A percentile compares a stretch with the other conserved stretches of the same genome.
Evolutionary conservation across 306 rosid species (phyloP).

Genomic region (Cucurbita argyrosperma): DNA sequence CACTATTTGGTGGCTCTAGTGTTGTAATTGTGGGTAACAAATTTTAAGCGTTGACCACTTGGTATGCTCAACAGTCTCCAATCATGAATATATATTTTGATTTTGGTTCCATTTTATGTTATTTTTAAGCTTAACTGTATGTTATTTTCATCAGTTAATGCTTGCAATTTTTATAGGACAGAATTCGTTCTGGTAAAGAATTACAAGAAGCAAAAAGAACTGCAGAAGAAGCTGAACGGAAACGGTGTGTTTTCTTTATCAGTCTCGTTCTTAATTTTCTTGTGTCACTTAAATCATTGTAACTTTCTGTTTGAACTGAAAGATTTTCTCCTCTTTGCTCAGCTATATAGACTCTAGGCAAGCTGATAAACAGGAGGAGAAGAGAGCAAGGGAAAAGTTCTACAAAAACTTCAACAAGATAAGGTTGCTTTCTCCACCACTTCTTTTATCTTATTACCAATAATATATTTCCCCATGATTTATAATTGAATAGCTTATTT

Average conservation of each 20-base stretch:
- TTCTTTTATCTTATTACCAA: not conserved
- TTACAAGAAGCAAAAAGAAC: constrained; percentile 38
- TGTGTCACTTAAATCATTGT: not conserved
- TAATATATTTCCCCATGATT: not conserved
- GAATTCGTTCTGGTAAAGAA: constrained; percentile 50
- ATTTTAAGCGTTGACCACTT: not conserved
- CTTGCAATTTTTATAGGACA: constrained; percentile 33
- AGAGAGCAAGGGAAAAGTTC: constrained; percentile 46
- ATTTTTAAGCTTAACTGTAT: not conserved
- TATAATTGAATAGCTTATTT: not conserved
- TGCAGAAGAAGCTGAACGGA: constrained; percentile 55
- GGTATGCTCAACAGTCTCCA: not conserved
- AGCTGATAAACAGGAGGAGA: constrained; percentile 65
- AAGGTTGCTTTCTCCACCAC: constrained; percentile 35
- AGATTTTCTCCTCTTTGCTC: constrained; percentile 6
- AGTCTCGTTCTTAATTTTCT: not conserved
- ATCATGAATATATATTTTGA: not conserved
- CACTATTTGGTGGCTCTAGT: not conserved
- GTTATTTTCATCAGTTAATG: not conserved
- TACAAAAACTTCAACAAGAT: constrained; percentile 56
- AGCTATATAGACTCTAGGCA: constrained; percentile 31
- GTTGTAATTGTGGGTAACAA: not conserved
- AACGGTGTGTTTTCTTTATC: constrained; percentile 25
- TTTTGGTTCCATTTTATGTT: not conserved
- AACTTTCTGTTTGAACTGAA: not conserved